Evolutionary conservation across 2,329 filamentous ascomycete genomes (phyloP).

Genomic region (Sphaerulina vaccinii): DNA sequence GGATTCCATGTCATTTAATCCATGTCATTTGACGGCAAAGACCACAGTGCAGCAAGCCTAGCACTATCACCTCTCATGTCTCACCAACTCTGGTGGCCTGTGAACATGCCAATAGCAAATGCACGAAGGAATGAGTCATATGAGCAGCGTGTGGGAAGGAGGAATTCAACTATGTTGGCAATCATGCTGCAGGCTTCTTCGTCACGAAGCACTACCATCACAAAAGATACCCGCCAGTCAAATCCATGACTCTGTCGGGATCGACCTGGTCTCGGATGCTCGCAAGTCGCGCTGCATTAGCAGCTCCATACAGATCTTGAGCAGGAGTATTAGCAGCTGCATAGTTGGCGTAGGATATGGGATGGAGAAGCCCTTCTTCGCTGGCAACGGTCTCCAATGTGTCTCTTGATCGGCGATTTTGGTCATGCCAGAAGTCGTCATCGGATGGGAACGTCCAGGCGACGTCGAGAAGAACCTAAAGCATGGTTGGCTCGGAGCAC

Average conservation of each 20-base stretch:
- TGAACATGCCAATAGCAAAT: too few species aligned
- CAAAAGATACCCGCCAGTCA: conserved; percentile 1
- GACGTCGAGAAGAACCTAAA: conserved; percentile 7
- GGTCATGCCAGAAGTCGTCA: conserved; percentile 4
- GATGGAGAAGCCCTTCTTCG: conserved; percentile 1
- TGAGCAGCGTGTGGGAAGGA: too few species aligned
- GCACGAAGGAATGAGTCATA: too few species aligned
- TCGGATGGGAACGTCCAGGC: conserved; percentile 4
- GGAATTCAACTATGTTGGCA: too few species aligned
- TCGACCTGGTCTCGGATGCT: conserved; percentile 5
- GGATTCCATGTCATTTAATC: too few species aligned
- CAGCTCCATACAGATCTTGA: not conserved
- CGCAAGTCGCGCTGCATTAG: not conserved
- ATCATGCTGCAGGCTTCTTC: too few species aligned
- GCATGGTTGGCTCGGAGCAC: not conserved
- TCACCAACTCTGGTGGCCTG: too few species aligned
- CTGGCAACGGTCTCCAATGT: not conserved
- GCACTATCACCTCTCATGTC: too few species aligned
- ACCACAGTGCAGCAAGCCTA: too few species aligned
- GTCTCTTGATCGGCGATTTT: conserved; percentile 1
- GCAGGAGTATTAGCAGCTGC: not conserved
- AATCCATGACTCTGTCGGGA: conserved; percentile 4
- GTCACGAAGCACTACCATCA: too few species aligned
- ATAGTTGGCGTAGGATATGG: conserved; percentile 5
- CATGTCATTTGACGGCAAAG: too few species aligned